phyloP scores from a whole-genome alignment of 1,284 basidiomycete genomes.

The Puccinia polysora region DNA sequence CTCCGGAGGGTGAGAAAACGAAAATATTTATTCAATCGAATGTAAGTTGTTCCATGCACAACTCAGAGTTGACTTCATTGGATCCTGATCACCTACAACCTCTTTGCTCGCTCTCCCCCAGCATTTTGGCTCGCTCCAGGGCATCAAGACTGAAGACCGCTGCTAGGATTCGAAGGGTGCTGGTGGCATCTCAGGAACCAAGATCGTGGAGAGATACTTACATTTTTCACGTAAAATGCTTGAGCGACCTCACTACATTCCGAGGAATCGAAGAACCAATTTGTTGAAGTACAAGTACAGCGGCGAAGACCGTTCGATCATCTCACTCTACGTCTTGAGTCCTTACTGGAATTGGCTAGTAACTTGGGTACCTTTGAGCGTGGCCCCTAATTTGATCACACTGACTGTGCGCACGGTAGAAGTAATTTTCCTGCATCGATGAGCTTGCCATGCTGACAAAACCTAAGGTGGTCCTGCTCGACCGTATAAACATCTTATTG shows the following conservation, averaged over 20 bases:
- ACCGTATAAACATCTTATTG: conserved; percentile 66
- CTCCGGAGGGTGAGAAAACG: too few species aligned
- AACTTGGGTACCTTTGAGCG: conserved; percentile 74
- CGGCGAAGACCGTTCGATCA: conserved; percentile 58
- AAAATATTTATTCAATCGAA: too few species aligned
- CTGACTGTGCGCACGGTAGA: conserved; percentile 58
- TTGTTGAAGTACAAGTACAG: conserved; percentile 61
- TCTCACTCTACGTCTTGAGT: conserved; percentile 64
- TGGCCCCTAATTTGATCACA: conserved; percentile 76
- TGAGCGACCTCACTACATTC: conserved; percentile 51
- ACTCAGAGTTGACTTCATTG: too few species aligned
- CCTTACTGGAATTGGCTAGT: conserved; percentile 96
- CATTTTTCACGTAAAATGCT: conserved; percentile 20
- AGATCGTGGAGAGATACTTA: neutral
- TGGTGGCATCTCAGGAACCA: too few species aligned
- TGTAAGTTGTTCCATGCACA: too few species aligned
- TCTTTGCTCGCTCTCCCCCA: too few species aligned
- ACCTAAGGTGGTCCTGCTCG: neutral
- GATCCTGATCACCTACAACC: too few species aligned
- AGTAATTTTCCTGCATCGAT: neutral
- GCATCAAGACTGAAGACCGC: too few species aligned
- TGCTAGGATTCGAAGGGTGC: too few species aligned
- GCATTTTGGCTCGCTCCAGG: too few species aligned
- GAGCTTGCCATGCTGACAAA: neutral
- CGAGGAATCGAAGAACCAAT: conserved; percentile 55